Conservation (phyloP, 169 alveolate genomes). For the Cryptosporidium sp. region DNA sequence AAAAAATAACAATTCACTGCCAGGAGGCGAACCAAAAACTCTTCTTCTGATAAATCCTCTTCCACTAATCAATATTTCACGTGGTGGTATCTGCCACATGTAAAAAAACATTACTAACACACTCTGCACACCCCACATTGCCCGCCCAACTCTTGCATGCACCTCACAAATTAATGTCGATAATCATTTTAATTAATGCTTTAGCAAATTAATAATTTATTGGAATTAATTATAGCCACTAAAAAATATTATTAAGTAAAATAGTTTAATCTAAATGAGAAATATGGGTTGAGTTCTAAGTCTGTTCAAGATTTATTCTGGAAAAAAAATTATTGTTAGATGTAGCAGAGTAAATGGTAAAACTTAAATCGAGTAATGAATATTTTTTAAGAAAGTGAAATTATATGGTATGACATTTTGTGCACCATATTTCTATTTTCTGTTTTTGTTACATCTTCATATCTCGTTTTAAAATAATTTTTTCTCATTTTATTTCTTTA, state of each 20-base stretch:
- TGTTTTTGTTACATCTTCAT: neutral
- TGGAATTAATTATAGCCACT: neutral
- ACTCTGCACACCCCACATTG: slow-evolving; percentile 75
- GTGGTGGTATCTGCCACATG: slow-evolving; percentile 76
- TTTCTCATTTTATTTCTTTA: neutral
- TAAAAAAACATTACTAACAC: slow-evolving; percentile 64
- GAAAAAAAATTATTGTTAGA: neutral
- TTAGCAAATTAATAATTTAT: neutral
- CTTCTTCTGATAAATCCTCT: slow-evolving; percentile 15
- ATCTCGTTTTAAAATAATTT: neutral
- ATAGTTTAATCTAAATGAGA: neutral
- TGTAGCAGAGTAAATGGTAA: neutral
- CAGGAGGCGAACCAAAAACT: slow-evolving; percentile 1
- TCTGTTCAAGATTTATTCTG: neutral
- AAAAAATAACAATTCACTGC: neutral
- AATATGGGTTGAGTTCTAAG: neutral
- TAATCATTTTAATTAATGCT: neutral
- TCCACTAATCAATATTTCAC: slow-evolving; percentile 60
- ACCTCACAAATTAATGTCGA: slow-evolving; percentile 11
- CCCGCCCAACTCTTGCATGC: slow-evolving; percentile 59
- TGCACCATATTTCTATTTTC: neutral
- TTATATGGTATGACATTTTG: neutral
- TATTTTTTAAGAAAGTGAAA: neutral
- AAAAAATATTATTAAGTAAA: neutral
- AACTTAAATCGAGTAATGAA: neutral